Evolutionary conservation across 495 filamentous ascomycete species (phyloP).

Genomic region (Penicillium lagena): DNA sequence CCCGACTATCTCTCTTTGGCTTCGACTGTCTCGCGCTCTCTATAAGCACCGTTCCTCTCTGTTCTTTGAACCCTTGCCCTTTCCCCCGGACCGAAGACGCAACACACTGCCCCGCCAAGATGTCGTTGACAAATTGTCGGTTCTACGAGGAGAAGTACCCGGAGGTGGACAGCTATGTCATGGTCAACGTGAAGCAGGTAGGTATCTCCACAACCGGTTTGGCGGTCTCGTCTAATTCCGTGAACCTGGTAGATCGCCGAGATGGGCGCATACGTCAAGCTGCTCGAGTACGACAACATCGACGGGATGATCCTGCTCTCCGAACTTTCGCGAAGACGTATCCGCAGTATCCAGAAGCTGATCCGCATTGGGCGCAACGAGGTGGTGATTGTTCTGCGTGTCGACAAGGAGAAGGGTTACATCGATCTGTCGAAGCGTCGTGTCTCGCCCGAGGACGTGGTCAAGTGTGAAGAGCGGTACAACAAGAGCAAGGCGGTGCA

Average conservation of each 20-base stretch:
- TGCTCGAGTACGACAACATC: conserved; percentile 99
- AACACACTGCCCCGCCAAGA: conserved; percentile 51
- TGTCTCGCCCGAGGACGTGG: conserved; percentile 93
- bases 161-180: conserved; percentile 98
- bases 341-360: conserved; percentile 96
- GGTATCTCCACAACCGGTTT: neutral
- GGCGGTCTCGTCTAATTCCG: conserved; percentile 1
- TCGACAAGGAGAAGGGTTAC: conserved; percentile 98
- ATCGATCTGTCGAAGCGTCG: conserved; percentile 98
- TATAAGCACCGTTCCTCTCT: too few relatives aligned
- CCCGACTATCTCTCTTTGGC: too few relatives aligned
- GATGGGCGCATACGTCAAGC: conserved; percentile 99
- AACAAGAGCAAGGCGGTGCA: conserved; percentile 99
- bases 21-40: too few relatives aligned
- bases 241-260: conserved; percentile 73
- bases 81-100: conserved; percentile 27
- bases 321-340: conserved; percentile 93
- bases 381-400: conserved; percentile 94
- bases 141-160: conserved; percentile 99
- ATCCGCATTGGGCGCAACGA: conserved; percentile 97
- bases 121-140: conserved; percentile 98
- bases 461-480: conserved; percentile 97
- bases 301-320: conserved; percentile 99
- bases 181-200: conserved; percentile 97
- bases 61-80: too few relatives aligned